Percentiles rank a stretch among this genome's conserved stretches.
Evolutionary conservation across 2,329 filamentous ascomycete species (phyloP).

Genomic region (Lachnellula suecica): DNA sequence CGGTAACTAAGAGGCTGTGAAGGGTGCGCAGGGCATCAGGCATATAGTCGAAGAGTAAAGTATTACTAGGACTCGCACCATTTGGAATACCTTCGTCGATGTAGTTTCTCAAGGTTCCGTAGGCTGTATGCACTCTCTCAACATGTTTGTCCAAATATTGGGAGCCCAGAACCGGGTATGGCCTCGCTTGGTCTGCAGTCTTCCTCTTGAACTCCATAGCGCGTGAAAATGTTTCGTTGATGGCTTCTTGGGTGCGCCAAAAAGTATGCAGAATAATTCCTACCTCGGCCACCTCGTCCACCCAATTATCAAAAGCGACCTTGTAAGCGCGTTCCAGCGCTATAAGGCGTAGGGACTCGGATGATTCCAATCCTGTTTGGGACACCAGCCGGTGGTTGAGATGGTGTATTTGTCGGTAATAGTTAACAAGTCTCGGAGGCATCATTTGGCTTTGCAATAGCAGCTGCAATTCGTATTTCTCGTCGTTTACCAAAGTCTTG

Average conservation of each 20-base stretch:
- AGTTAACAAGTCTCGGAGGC: neutral
- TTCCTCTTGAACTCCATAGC: slow-evolving; percentile 9
- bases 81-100: neutral
- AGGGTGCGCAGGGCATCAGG: too few species aligned
- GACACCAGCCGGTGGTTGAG: neutral
- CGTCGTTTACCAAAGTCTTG: neutral
- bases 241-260: slow-evolving; percentile 3
- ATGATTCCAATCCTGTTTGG: neutral
- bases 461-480: slow-evolving; percentile 1
- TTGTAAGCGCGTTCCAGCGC: neutral
- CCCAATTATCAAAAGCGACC: neutral
- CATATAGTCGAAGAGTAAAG: neutral
- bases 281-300: neutral
- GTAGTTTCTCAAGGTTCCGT: neutral
- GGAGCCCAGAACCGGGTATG: neutral
- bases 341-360: neutral
- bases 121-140: neutral
- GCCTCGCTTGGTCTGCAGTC: too few species aligned
- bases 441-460: neutral
- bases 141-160: neutral
- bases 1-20: too few species aligned
- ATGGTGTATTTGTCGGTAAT: neutral
- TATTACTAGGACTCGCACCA: neutral
- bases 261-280: slow-evolving; percentile 9
- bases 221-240: slow-evolving; percentile 8